Percentiles rank a stretch among this genome's conserved stretches.
These are phyloP conservation scores for Fusarium multiceps DNA, from an alignment of 2,329 filamentous ascomycete genomes.

Conservation along the genomic window DNA sequence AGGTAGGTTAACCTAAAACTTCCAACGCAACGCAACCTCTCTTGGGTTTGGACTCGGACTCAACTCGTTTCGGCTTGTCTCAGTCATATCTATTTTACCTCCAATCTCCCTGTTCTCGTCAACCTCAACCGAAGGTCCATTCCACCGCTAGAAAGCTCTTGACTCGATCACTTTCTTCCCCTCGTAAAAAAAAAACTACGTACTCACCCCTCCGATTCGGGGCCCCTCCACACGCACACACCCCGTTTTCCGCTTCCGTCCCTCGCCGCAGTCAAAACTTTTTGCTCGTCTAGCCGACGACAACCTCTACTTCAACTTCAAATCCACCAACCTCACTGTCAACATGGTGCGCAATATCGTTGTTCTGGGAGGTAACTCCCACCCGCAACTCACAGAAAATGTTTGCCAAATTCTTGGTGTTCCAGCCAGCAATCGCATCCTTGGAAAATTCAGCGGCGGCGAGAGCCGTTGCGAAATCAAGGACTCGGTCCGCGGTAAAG, in stretches of 20 bases:
- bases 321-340: conserved; percentile 33
- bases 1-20: conserved; percentile 35
- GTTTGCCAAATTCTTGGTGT: conserved; percentile 92
- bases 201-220: conserved; percentile 44
- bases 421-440: conserved; percentile 82
- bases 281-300: conserved; percentile 35
- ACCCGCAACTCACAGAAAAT: conserved; percentile 85
- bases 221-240: conserved; percentile 42
- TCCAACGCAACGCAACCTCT: conserved; percentile 24
- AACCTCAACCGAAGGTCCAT: conserved; percentile 16
- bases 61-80: conserved; percentile 33
- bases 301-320: conserved; percentile 13
- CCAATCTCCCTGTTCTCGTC: not conserved
- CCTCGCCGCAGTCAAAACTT: conserved; percentile 43
- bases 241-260: conserved; percentile 46
- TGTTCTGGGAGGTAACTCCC: conserved; percentile 91
- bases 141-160: conserved; percentile 22
- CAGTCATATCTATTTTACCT: conserved; percentile 23
- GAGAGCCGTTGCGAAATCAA: conserved; percentile 96
- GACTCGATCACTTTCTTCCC: conserved; percentile 19
- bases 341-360: conserved; percentile 95
- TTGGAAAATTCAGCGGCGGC: conserved; percentile 93
- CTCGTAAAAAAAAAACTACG: conserved; percentile 27
- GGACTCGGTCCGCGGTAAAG: conserved; percentile 96
- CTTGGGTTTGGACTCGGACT: conserved; percentile 20